Evolutionary conservation across 2,329 filamentous ascomycete species (phyloP).

Genomic region (Colletotrichum sansevieriae): DNA sequence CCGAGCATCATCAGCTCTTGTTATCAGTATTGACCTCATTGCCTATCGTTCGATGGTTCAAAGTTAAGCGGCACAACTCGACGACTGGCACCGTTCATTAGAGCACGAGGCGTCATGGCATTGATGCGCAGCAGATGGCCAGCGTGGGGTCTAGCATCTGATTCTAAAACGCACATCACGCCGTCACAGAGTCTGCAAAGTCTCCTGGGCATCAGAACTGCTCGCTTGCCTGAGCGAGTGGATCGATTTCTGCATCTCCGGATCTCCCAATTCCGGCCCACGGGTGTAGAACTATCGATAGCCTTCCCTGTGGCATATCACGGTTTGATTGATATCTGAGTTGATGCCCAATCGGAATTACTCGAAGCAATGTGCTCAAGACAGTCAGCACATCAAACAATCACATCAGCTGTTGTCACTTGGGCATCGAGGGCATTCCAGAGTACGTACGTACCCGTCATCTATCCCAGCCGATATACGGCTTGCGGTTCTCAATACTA

Average conservation of each 20-base stretch:
- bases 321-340: constrained; percentile 7
- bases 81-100: background rate
- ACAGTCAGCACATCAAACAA: background rate
- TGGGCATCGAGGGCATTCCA: background rate
- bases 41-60: background rate
- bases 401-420: background rate
- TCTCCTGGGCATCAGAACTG: background rate
- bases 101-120: constrained; percentile 9
- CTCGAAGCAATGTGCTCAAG: constrained; percentile 8
- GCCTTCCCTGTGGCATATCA: background rate
- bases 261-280: constrained; percentile 1
- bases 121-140: background rate
- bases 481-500: too few relatives aligned
- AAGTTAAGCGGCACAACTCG: background rate
- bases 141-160: constrained; percentile 14
- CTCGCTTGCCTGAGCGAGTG: constrained; percentile 27
- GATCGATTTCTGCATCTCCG: constrained; percentile 36
- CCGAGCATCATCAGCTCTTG: background rate
- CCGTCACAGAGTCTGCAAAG: constrained; percentile 1
- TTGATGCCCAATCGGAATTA: background rate
- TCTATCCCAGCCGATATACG: too few relatives aligned
- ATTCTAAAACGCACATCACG: constrained; percentile 2
- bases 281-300: background rate
- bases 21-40: background rate
- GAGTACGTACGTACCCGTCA: background rate